Percentiles rank a stretch among this genome's conserved stretches.
Evolutionary conservation across 495 filamentous ascomycete genomes (phyloP).

Genomic region (Trichoderma erinaceum): DNA sequence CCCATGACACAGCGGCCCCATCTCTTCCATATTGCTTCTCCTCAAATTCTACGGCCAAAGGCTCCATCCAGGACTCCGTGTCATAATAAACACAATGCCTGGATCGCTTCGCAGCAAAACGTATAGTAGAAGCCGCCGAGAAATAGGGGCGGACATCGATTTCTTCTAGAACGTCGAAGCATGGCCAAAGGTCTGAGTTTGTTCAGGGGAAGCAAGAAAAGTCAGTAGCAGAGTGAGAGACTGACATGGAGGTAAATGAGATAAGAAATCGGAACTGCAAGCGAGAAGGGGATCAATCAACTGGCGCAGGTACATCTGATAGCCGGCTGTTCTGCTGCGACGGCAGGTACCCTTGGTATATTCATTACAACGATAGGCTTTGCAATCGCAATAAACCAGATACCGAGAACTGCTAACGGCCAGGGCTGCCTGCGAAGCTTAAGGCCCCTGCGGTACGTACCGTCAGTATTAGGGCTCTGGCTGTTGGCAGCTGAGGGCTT

Average conservation of each 20-base stretch:
- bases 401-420: too few species aligned
- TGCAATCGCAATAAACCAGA: not conserved
- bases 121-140: not conserved
- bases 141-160: not conserved
- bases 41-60: not conserved
- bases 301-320: not conserved
- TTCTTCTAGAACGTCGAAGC: slow-evolving; percentile 1
- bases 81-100: not conserved
- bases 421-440: too few species aligned
- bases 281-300: not conserved
- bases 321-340: not conserved
- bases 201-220: not conserved
- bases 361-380: not conserved
- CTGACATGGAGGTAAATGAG: not conserved
- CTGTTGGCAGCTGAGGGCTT: too few species aligned
- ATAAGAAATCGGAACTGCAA: not conserved
- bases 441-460: too few species aligned
- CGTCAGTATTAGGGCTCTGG: too few species aligned
- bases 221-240: not conserved
- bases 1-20: not conserved
- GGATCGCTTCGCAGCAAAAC: not conserved
- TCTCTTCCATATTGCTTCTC: slow-evolving; percentile 12
- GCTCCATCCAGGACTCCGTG: slow-evolving; percentile 10
- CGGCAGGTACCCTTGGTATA: slow-evolving; percentile 1
- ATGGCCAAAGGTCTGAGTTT: not conserved